A percentile compares a stretch with the other conserved stretches of the same genome.
Evolutionary conservation across 2,329 filamentous ascomycete genomes (phyloP).

Genomic region (Davidsoniella virescens): DNA sequence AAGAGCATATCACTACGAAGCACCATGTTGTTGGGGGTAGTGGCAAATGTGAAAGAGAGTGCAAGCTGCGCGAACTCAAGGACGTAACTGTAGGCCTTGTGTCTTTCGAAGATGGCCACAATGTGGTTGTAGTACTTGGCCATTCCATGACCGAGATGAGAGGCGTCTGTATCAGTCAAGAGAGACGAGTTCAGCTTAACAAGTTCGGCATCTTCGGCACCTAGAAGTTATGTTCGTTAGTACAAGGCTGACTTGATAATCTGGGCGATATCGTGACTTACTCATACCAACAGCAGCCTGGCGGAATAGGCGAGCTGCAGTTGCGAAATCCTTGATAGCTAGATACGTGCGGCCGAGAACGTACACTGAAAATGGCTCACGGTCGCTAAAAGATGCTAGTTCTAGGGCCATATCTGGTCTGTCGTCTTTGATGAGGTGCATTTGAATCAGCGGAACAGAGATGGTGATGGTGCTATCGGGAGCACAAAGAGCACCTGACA

Average conservation of each 20-base stretch:
- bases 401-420: slow-evolving; percentile 44
- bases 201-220: slow-evolving; percentile 28
- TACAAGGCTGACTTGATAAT: neutral
- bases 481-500: slow-evolving; percentile 49
- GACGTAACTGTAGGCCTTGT: slow-evolving; percentile 62
- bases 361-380: slow-evolving; percentile 54
- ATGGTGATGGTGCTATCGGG: slow-evolving; percentile 50
- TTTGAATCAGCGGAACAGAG: slow-evolving; percentile 43
- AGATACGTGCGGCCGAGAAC: slow-evolving; percentile 69
- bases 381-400: slow-evolving; percentile 37
- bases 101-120: slow-evolving; percentile 62
- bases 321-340: slow-evolving; percentile 53
- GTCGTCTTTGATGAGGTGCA: slow-evolving; percentile 41
- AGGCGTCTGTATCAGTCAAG: slow-evolving; percentile 27
- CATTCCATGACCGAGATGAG: slow-evolving; percentile 57
- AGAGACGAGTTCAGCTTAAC: slow-evolving; percentile 21
- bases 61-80: slow-evolving; percentile 68
- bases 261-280: slow-evolving; percentile 29
- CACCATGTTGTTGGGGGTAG: slow-evolving; percentile 11
- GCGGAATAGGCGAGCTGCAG: slow-evolving; percentile 61
- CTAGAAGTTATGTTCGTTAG: slow-evolving; percentile 19
- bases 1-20: slow-evolving; percentile 55
- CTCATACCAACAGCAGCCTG: slow-evolving; percentile 71
- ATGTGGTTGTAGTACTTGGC: slow-evolving; percentile 80
- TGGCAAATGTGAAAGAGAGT: slow-evolving; percentile 41